phyloP scores from a whole-genome alignment of 495 filamentous ascomycete genomes.

The Letharia columbiana region DNA sequence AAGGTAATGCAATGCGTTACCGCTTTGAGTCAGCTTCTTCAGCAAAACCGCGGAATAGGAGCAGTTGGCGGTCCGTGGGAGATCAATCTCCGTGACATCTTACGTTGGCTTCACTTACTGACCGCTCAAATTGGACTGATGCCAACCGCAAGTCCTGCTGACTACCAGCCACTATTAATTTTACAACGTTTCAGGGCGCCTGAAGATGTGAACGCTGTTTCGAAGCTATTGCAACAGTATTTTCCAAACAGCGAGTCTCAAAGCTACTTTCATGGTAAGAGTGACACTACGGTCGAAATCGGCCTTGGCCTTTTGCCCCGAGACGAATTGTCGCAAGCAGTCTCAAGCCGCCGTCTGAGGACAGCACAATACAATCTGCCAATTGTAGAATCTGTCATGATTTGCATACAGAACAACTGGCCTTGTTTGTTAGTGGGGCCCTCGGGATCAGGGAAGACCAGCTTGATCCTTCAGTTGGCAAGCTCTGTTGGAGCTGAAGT shows the following conservation, averaged over 20 bases:
- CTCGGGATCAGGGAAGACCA: conserved; percentile 80
- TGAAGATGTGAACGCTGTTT: conserved; percentile 55
- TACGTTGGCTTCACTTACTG: conserved; percentile 77
- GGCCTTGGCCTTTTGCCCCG: conserved; percentile 64
- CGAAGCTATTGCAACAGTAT: conserved; percentile 51
- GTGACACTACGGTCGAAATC: conserved; percentile 62
- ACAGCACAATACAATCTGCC: conserved; percentile 45
- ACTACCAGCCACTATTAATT: conserved; percentile 77
- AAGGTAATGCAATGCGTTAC: conserved; percentile 75
- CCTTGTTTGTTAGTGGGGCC: conserved; percentile 83
- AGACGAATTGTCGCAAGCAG: conserved; percentile 43
- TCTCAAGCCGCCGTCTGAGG: conserved; percentile 32
- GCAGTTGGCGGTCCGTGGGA: conserved; percentile 90
- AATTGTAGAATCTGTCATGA: conserved; percentile 74
- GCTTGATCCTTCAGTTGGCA: conserved; percentile 69
- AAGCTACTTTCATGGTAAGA: conserved; percentile 57
- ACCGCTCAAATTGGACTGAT: conserved; percentile 48
- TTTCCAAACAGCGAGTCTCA: conserved; percentile 33
- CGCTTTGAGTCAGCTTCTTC: conserved; percentile 59
- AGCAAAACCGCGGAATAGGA: conserved; percentile 57
- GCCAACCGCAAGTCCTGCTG: conserved; percentile 42
- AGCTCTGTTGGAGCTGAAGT: conserved; percentile 62
- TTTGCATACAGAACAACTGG: conserved; percentile 76
- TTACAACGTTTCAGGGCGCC: conserved; percentile 75
- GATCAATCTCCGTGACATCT: conserved; percentile 87